Conservation (phyloP, 495 filamentous ascomycete genomes). For the Cairneyella variabilis region DNA sequence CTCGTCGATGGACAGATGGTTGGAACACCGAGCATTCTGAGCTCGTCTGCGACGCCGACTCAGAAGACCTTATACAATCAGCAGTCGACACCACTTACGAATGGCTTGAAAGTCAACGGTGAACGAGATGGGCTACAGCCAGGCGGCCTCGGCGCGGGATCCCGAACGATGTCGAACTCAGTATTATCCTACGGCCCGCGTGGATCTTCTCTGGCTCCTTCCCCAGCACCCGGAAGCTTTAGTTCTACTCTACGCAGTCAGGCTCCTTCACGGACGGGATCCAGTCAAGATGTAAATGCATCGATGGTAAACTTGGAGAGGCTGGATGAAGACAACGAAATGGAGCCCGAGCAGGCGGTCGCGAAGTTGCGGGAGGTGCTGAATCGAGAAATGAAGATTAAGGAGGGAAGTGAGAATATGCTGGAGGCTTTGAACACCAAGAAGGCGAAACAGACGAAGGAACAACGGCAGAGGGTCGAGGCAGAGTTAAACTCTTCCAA, state of each 20-base stretch:
- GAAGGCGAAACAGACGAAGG: constrained; percentile 91
- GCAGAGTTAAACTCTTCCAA: constrained; percentile 90
- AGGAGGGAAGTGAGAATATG: constrained; percentile 95
- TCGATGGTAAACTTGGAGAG: constrained; percentile 46
- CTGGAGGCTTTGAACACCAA: constrained; percentile 91
- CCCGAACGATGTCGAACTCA: constrained; percentile 54
- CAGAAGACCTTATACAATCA: constrained; percentile 63
- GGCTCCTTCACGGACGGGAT: constrained; percentile 62
- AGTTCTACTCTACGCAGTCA: constrained; percentile 83
- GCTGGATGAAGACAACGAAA: constrained; percentile 61
- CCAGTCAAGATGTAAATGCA: constrained; percentile 58
- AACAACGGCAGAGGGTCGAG: constrained; percentile 83
- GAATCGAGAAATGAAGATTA: constrained; percentile 94
- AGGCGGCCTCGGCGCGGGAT: constrained; percentile 34
- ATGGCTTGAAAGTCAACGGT: constrained; percentile 13
- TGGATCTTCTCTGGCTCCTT: constrained; percentile 61
- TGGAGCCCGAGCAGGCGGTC: constrained; percentile 67
- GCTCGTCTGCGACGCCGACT: constrained; percentile 65
- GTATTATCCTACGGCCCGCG: constrained; percentile 58
- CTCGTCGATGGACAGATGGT: constrained; percentile 44
- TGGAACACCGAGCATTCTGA: constrained; percentile 54
- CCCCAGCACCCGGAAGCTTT: constrained; percentile 83
- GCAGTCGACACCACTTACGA: constrained; percentile 42
- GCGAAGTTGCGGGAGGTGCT: constrained; percentile 73
- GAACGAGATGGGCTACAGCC: constrained; percentile 45